Evolutionary conservation across 2,329 filamentous ascomycete genomes (phyloP).

Genomic region (Chrysosporium keratinophilum): DNA sequence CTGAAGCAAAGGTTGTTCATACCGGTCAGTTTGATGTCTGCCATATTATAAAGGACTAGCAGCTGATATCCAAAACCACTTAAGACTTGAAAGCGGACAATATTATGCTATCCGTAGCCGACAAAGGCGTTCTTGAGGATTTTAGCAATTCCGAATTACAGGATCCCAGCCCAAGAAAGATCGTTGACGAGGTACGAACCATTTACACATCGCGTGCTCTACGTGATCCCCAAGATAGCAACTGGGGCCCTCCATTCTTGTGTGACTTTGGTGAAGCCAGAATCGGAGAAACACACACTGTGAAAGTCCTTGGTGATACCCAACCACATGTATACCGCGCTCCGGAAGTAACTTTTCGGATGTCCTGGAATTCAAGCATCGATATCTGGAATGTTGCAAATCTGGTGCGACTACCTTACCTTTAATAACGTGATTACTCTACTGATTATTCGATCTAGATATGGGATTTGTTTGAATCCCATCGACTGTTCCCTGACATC

Average conservation of each 20-base stretch:
- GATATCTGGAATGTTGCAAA: conserved; percentile 27
- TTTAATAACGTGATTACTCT: too few species aligned
- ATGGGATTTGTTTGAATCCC: conserved; percentile 18
- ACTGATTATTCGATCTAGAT: conserved; percentile 11
- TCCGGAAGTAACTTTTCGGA: conserved; percentile 23
- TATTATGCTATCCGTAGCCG: conserved; percentile 5
- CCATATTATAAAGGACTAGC: background rate
- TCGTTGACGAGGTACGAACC: background rate
- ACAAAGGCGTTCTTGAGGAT: conserved; percentile 3
- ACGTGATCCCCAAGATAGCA: conserved; percentile 10
- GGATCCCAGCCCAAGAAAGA: conserved; percentile 8
- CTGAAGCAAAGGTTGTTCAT: conserved; percentile 21
- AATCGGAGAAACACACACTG: conserved; percentile 21
- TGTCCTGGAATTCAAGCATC: conserved; percentile 22
- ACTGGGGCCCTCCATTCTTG: background rate
- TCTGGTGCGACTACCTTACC: conserved; percentile 15
- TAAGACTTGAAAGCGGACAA: conserved; percentile 10
- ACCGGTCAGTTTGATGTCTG: conserved; percentile 17
- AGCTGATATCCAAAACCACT: background rate
- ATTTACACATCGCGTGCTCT: conserved; percentile 12
- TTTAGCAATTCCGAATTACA: conserved; percentile 6
- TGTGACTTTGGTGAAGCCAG: conserved; percentile 31
- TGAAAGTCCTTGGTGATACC: conserved; percentile 31
- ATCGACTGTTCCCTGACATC: conserved; percentile 14
- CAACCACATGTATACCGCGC: conserved; percentile 27